Evolutionary conservation across 2,329 filamentous ascomycete genomes (phyloP).

Genomic region (Fusarium vanettenii): DNA sequence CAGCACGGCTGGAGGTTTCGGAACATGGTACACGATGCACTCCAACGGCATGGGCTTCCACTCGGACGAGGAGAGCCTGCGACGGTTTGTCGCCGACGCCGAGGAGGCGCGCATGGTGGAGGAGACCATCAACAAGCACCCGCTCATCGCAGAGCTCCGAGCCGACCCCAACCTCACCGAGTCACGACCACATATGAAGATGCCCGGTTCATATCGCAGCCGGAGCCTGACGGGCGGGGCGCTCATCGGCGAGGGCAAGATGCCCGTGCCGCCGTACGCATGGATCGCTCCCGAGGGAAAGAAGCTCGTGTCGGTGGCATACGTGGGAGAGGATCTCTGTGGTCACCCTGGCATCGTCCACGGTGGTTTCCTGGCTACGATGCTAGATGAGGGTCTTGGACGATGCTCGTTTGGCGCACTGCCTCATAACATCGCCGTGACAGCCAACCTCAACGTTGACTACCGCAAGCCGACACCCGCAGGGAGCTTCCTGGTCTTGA

Average conservation of each 20-base stretch:
- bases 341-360: conserved; percentile 93
- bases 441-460: conserved; percentile 84
- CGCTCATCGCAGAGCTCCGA: conserved; percentile 77
- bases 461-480: conserved; percentile 86
- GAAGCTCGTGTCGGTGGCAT: conserved; percentile 77
- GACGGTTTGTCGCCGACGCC: conserved; percentile 69
- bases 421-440: conserved; percentile 87
- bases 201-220: conserved; percentile 75
- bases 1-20: conserved; percentile 47
- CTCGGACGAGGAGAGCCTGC: conserved; percentile 78
- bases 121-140: conserved; percentile 78
- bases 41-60: conserved; percentile 53
- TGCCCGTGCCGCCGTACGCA: conserved; percentile 83
- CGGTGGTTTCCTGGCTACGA: conserved; percentile 89
- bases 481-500: conserved; percentile 79
- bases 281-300: conserved; percentile 80
- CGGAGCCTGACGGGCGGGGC: conserved; percentile 87
- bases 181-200: conserved; percentile 87
- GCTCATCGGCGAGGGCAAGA: conserved; percentile 77
- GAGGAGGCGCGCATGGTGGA: conserved; percentile 72
- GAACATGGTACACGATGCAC: conserved; percentile 51
- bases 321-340: conserved; percentile 83
- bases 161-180: conserved; percentile 75
- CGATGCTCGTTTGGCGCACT: conserved; percentile 89
- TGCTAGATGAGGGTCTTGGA: conserved; percentile 90